Percentiles rank a stretch among this genome's conserved stretches.
These are phyloP conservation scores for Candida pini DNA, from an alignment of 805 yeast species.

Conservation along the genomic window DNA sequence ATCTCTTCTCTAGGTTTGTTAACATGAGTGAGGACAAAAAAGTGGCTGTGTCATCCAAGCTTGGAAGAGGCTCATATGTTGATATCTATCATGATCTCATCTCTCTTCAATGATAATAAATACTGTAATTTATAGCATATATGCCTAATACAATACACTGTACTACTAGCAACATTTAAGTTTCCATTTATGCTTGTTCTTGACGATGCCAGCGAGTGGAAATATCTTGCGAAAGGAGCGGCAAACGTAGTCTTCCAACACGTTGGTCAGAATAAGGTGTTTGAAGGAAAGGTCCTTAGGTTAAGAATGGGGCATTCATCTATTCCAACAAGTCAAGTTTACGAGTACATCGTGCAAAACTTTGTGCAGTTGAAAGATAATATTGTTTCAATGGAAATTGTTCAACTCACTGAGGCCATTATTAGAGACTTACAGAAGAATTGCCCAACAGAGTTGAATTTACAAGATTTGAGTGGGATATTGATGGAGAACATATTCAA, in stretches of 20 bases:
- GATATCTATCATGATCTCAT: conserved; percentile 65
- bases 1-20: conserved; percentile 48
- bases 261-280: conserved; percentile 28
- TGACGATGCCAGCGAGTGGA: conserved; percentile 32
- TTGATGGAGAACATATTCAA: conserved; percentile 23
- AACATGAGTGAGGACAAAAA: conserved; percentile 54
- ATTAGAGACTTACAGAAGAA: background rate
- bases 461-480: conserved; percentile 18
- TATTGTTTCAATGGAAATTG: conserved; percentile 15
- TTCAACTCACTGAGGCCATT: conserved; percentile 2
- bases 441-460: conserved; percentile 3
- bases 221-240: conserved; percentile 38
- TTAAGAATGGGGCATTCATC: conserved; percentile 28
- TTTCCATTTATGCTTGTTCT: conserved; percentile 1
- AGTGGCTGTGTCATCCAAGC: conserved; percentile 46
- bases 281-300: conserved; percentile 35
- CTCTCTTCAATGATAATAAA: conserved; percentile 23
- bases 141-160: conserved; percentile 44
- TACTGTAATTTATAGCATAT: no score
- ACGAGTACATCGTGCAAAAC: conserved; percentile 30
- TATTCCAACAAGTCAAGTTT: conserved; percentile 36
- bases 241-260: conserved; percentile 45
- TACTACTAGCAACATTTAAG: conserved; percentile 17
- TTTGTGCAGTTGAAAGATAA: conserved; percentile 11
- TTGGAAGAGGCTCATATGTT: conserved; percentile 49